Percentiles rank a stretch among this genome's conserved stretches.
phyloP scores from a whole-genome alignment of 176 grass and related monocot species.

The Oryza longistaminata region DNA sequence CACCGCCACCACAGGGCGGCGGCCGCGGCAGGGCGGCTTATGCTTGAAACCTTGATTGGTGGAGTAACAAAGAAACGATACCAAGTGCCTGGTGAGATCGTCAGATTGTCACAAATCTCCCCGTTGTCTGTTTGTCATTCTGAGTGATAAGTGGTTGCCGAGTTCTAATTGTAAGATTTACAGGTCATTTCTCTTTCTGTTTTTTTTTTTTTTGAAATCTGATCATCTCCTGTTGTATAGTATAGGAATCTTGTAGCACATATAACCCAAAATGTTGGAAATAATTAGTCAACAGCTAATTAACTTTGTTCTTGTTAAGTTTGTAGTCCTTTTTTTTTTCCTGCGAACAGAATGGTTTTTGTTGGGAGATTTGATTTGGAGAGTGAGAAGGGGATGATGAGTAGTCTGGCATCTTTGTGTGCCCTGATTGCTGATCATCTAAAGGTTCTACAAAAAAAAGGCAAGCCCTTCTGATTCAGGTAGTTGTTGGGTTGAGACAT shows the following conservation, averaged over 20 bases:
- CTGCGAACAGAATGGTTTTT: not conserved
- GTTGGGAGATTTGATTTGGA: not conserved
- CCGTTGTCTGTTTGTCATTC: not conserved
- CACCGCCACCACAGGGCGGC: slow-evolving; percentile 14
- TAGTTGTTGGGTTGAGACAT: too few species aligned
- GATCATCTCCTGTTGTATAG: not conserved
- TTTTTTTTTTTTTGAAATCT: too few species aligned
- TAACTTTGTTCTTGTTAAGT: not conserved
- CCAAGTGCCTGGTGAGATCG: not conserved
- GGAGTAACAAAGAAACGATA: not conserved
- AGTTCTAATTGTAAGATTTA: not conserved
- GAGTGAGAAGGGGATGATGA: too few species aligned
- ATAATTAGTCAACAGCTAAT: not conserved
- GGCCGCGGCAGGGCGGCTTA: slow-evolving; percentile 33
- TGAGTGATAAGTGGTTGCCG: not conserved
- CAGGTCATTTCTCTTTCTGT: not conserved
- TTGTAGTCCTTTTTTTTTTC: not conserved
- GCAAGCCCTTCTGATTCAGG: too few species aligned
- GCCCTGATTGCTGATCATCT: too few species aligned
- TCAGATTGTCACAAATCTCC: not conserved
- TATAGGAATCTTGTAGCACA: not conserved
- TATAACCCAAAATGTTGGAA: not conserved
- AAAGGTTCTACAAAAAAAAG: too few species aligned
- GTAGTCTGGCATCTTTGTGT: too few species aligned
- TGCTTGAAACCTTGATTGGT: slow-evolving; percentile 24